Evolutionary conservation across 1,139 yeast species (phyloP).

Genomic region (Saccharomyces hybrid): DNA sequence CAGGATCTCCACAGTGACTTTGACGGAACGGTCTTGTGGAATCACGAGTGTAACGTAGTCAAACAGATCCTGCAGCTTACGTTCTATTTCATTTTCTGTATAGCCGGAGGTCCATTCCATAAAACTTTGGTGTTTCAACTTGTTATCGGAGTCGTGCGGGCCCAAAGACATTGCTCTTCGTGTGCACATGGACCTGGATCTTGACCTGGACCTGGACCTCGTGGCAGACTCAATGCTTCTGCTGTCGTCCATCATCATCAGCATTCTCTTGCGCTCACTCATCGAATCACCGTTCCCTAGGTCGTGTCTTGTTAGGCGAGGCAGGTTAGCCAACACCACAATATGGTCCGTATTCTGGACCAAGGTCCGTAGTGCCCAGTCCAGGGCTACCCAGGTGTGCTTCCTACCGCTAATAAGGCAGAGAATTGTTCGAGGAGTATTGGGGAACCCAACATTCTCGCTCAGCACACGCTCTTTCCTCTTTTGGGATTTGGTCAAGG

Average conservation of each 20-base stretch:
- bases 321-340: slow-evolving; percentile 45
- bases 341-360: slow-evolving; percentile 58
- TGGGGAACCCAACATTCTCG: slow-evolving; percentile 19
- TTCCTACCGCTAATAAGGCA: slow-evolving; percentile 62
- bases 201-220: slow-evolving; percentile 14
- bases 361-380: slow-evolving; percentile 50
- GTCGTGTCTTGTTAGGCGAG: slow-evolving; percentile 14
- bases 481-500: slow-evolving; percentile 19
- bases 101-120: slow-evolving; percentile 30
- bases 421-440: slow-evolving; percentile 46
- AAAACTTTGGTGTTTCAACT: slow-evolving; percentile 24
- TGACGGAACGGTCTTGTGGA: slow-evolving; percentile 44
- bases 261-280: background rate
- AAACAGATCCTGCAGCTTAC: slow-evolving; percentile 37
- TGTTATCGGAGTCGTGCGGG: slow-evolving; percentile 15
- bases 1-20: slow-evolving; percentile 54
- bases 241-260: slow-evolving; percentile 1
- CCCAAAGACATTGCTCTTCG: slow-evolving; percentile 31
- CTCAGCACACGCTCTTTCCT: slow-evolving; percentile 18
- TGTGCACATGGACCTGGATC: slow-evolving; percentile 15
- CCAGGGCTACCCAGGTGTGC: slow-evolving; percentile 77
- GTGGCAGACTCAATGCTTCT: slow-evolving; percentile 3
- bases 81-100: slow-evolving; percentile 19
- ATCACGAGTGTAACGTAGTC: slow-evolving; percentile 42
- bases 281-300: background rate